These are phyloP conservation scores for Didymella exigua DNA, from an alignment of 2,329 filamentous ascomycete species.

Conservation along the genomic window DNA sequence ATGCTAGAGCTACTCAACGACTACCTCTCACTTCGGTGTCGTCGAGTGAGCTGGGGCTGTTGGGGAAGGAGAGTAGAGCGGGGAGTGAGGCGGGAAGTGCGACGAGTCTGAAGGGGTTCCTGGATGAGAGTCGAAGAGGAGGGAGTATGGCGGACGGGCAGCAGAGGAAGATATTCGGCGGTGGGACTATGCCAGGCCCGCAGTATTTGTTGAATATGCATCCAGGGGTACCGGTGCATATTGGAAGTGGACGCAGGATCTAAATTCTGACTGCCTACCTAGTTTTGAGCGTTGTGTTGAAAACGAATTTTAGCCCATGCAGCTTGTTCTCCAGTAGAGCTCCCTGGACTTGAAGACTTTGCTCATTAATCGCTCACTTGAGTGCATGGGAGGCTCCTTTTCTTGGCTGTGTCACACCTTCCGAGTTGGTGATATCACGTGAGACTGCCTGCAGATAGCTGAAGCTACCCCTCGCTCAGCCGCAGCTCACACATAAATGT, in stretches of 20 bases:
- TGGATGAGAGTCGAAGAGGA: conserved; percentile 15
- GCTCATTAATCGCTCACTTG: no score
- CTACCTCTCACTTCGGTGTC: conserved; percentile 23
- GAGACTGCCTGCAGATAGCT: no score
- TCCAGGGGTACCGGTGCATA: conserved; percentile 44
- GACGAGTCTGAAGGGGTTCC: conserved; percentile 17
- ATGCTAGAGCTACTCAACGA: conserved; percentile 25
- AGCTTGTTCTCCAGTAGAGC: no score
- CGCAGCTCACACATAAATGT: no score
- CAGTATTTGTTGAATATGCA: conserved; percentile 49
- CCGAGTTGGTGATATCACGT: no score
- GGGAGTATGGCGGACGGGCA: not conserved
- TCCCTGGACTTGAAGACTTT: no score
- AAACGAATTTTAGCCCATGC: no score
- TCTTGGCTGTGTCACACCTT: no score
- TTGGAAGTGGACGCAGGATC: conserved; percentile 4
- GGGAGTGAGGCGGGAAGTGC: conserved; percentile 10
- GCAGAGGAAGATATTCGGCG: conserved; percentile 28
- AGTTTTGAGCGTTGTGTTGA: no score
- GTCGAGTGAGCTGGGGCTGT: conserved; percentile 28
- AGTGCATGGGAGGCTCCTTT: no score
- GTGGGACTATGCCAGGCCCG: conserved; percentile 44
- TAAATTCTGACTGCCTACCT: no score
- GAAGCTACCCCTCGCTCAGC: no score
- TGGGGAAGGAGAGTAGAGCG: conserved; percentile 19